Base-by-base conservation (phyloP, 352 stramenopile genomes). In the Phytophthora podocarpi region DNA sequence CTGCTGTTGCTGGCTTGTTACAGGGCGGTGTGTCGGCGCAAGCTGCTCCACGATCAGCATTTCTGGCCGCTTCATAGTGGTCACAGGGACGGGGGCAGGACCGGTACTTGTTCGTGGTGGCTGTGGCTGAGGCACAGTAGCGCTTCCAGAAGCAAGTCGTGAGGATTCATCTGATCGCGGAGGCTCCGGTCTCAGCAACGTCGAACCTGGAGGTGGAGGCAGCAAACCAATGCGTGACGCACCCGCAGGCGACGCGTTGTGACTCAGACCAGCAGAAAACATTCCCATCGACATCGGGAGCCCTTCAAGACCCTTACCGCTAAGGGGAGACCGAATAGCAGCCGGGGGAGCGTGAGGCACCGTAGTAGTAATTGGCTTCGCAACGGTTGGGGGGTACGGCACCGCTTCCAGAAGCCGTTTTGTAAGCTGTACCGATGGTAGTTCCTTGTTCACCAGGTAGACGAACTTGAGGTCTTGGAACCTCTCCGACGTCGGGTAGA, bases 391-490 rank as follows among this genome's bases (percentile, higher is more conserved):
- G 1, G 72, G 78, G 16, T 76, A 78, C 27, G 80, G 77, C 24
- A 92, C 79, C 24, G 86, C 73, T 70, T 93, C 84, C 36, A 93
- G 66, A 46, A 95, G 63, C 16, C 85, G 82, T 64, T 87, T 87
- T 24, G 86, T 91, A 40, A 95, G 82, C 45, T 90, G 81, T 13
- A 82, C 75, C 15, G 82, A 80, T 50, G 84, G 74, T 35, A 89
- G 58, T 36, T 93, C 82, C 49, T 92, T 93, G 63, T 95, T 95
- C n/a, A 95, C 84, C 13, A 93, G 60, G 66, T 95, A 95, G 18
- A 95, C 86, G 42, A 95, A 95, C 51, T 92, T 92, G 59, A 95
- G 79, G 60, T 95, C 86, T 74, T 93, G 83, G 37, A 95, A 95
- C 40, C 74, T 65, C 41, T 92, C 77, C 10, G 86, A 93, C 27